Base-by-base conservation (phyloP, 2,329 filamentous ascomycete genomes). In the Claviceps fusiformis region DNA sequence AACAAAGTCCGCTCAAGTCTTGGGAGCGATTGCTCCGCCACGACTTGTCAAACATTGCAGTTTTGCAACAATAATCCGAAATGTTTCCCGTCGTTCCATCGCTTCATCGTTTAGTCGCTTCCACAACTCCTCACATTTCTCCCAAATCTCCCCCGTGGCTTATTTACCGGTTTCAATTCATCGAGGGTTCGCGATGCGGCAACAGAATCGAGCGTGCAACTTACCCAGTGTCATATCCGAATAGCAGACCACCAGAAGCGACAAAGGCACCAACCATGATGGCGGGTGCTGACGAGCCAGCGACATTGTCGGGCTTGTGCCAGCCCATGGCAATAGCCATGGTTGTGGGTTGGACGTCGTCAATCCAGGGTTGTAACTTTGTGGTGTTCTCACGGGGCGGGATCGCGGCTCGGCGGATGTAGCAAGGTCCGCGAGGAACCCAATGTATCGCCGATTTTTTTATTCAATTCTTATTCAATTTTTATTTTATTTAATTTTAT, bases 281-380 rank as follows among this genome's bases (percentile, higher is more conserved):
- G 64, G 83, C 83, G 62, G 82, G 83, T 67, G 82, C 83, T 65
- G 85, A 82, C 64, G 82, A 85, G 68, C 85, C 85, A 67, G 84
- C 80, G 69, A 86, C 83, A 76, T 85, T 85, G 71, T 85, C 81
- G 69, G 85, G 85, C 74, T 86, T 87, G 63, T 81, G 82, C 82
- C 81, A 85, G 72, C 80, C 79, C 79, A 82, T 82, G 79, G 79
- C 79, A 68, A 78, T 76, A 66, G 78, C 78, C 79, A 82, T 82
- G 77, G 77, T 75, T 73, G 70, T 71, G 68, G 64, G 63, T 64
- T 66, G 67, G 67, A 62, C 60, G 67, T 70, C 72, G 71, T 80
- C 77, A 80, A 74, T 74, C 76, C 69, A 71, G 67, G 65, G 64
- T 63, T 59, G 58, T 53, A 55, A 55, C 41, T 50, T 53, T n/a